Percentiles rank a stretch among this genome's conserved stretches.
Evolutionary conservation across 169 alveolate species (phyloP).

Genomic region (Cardiosporidium cionae): DNA sequence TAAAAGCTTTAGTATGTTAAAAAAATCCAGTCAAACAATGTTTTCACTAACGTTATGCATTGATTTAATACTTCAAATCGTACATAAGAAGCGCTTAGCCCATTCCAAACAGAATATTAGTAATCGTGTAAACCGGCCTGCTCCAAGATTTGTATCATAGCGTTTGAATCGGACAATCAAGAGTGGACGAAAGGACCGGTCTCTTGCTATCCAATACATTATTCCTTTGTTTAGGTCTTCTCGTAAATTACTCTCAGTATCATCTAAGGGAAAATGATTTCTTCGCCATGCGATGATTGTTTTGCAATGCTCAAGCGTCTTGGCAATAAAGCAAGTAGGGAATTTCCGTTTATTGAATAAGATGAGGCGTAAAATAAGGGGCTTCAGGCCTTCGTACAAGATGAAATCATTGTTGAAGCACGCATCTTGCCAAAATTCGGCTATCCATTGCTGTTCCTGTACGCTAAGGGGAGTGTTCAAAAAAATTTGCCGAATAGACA

Average conservation of each 20-base stretch:
- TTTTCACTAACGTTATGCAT: no score
- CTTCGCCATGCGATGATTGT: constrained; percentile 43
- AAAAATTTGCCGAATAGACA: constrained; percentile 44
- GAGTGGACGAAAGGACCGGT: constrained; percentile 40
- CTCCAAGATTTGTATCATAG: no score
- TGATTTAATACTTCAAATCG: no score
- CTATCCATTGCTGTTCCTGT: constrained; percentile 33
- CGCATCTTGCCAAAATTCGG: constrained; percentile 22
- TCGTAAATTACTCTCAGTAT: constrained; percentile 23
- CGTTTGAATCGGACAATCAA: constrained; percentile 24
- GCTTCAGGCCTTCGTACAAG: constrained; percentile 30
- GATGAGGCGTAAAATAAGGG: constrained; percentile 39
- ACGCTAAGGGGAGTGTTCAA: constrained; percentile 34
- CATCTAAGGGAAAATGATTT: constrained; percentile 34
- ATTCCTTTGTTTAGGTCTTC: constrained; percentile 36
- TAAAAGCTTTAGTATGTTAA: no score
- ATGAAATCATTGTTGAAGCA: constrained; percentile 2
- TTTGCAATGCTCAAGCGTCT: constrained; percentile 28
- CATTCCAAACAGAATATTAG: constrained; percentile 47
- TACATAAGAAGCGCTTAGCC: constrained; percentile 42
- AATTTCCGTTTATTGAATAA: constrained; percentile 38
- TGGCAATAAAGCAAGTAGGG: constrained; percentile 18
- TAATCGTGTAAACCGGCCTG: constrained; percentile 42
- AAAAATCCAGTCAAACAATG: no score
- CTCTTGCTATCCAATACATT: constrained; percentile 51